Evolutionary conservation across 1,284 basidiomycete genomes (phyloP).

Genomic region (Mycena citricolor): DNA sequence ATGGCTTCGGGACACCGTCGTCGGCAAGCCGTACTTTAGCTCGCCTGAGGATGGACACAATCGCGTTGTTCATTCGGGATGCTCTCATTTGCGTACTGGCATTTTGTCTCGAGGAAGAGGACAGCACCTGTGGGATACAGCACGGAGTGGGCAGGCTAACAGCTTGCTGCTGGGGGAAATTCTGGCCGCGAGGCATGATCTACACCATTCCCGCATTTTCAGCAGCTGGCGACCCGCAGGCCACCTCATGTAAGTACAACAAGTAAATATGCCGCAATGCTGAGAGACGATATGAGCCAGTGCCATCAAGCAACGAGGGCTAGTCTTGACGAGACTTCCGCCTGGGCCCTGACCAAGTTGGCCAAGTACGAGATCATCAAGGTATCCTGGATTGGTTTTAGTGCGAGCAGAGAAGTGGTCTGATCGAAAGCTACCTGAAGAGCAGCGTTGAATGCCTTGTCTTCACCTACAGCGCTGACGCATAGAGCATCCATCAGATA

Average conservation of each 20-base stretch:
- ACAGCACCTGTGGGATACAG: slow-evolving; percentile 36
- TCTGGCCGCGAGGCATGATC: slow-evolving; percentile 84
- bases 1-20: slow-evolving; percentile 65
- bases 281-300: too few species aligned
- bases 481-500: slow-evolving; percentile 93
- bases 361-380: slow-evolving; percentile 95
- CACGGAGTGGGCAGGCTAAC: too few species aligned
- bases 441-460: slow-evolving; percentile 60
- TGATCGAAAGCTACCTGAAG: slow-evolving; percentile 54
- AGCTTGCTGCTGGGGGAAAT: slow-evolving; percentile 98
- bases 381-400: slow-evolving; percentile 65
- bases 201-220: slow-evolving; percentile 95
- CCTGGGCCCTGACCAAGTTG: slow-evolving; percentile 92
- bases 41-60: slow-evolving; percentile 35
- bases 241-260: too few species aligned
- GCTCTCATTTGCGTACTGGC: slow-evolving; percentile 56
- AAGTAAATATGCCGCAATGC: too few species aligned
- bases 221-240: too few species aligned
- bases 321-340: slow-evolving; percentile 89
- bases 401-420: slow-evolving; percentile 9
- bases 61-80: slow-evolving; percentile 64
- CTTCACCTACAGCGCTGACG: slow-evolving; percentile 51
- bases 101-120: slow-evolving; percentile 23
- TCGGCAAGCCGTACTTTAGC: too few species aligned
- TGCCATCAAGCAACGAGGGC: slow-evolving; percentile 74